Evolutionary conservation across 129 eudicot genomes (phyloP), one percentile per base, ranked within the genome.

Genomic region (Helianthus annuus): DNA sequence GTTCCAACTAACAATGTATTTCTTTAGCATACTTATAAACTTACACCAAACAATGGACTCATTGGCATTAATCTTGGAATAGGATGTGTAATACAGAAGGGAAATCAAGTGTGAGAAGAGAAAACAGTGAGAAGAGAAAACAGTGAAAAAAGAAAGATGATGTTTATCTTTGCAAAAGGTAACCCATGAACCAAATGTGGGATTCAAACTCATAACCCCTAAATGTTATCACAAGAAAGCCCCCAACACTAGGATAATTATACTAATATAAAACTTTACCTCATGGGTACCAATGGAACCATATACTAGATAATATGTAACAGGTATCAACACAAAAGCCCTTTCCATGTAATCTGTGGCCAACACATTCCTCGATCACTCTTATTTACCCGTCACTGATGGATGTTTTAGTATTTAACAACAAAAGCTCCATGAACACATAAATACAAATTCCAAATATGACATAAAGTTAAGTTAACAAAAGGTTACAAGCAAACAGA

Each of bases 401-500:
- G n/a, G n/a, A n/a, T n/a, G n/a, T n/a, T n/a, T n/a, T n/a, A n/a
- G n/a, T n/a, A n/a, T n/a, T n/a, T n/a, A n/a, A n/a, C n/a, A n/a
- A n/a, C n/a, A n/a, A n/a, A n/a, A n/a, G n/a, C n/a, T n/a, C n/a
- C n/a, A n/a, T n/a, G n/a, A n/a, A 64, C 14, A 64, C 69, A 64
- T 64, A 39, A 13, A n/a, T 7, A 68, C 42, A 32, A 32, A 29
- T 27, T 9, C 29, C 59, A 49, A 3, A 66, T 10, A 19, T 19
- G 46, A 8, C 10, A 39, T 15, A 32, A 39, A 54, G 59, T 17
- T 15, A 16, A 6, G n/a, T 54, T 15, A 16, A 15, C 27, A 61
- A 34, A 61, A 13, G 10, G 11, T 61, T 13, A 34, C 67, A 36
- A 48, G 72, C 72, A 49, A 19, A 68, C 34, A 17, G 27, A 49